phyloP scores from a whole-genome alignment of 2,329 filamentous ascomycete species.

The Ramichloridium luteum region DNA sequence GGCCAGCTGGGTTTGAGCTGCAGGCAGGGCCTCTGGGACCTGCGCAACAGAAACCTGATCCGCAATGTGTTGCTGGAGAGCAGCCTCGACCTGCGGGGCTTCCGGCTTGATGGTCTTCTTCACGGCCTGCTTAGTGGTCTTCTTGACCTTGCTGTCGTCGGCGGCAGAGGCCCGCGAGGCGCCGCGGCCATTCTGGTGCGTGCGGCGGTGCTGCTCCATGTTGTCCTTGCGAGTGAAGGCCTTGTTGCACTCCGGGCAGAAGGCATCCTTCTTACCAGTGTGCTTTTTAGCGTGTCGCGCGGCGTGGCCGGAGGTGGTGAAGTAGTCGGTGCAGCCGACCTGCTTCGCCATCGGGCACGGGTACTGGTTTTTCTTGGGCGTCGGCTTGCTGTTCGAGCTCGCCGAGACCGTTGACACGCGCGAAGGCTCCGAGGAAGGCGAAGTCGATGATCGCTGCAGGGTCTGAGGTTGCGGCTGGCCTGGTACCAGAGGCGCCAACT shows the following conservation, averaged over 20 bases:
- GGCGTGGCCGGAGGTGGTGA: conserved; percentile 76
- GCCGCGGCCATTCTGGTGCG: conserved; percentile 48
- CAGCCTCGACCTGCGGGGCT: conserved; percentile 20
- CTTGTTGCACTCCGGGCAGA: conserved; percentile 59
- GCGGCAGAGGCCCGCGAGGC: conserved; percentile 28
- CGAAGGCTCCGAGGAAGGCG: conserved; percentile 37
- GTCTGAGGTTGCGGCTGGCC: conserved; percentile 4
- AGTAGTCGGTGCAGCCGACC: conserved; percentile 63
- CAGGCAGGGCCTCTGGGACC: conserved; percentile 11
- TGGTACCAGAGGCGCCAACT: conserved; percentile 10
- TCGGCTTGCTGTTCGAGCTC: conserved; percentile 34
- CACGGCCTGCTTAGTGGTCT: conserved; percentile 26
- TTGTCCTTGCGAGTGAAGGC: conserved; percentile 74
- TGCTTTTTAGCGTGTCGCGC: conserved; percentile 77
- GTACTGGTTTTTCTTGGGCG: conserved; percentile 50
- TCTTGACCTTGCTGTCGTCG: conserved; percentile 34
- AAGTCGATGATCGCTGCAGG: conserved; percentile 18
- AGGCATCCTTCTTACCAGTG: conserved; percentile 66
- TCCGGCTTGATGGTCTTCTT: conserved; percentile 23
- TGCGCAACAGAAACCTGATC: conserved; percentile 15
- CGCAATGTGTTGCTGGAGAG: conserved; percentile 24
- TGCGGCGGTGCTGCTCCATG: conserved; percentile 76
- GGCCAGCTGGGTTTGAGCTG: conserved; percentile 9
- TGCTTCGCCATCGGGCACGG: conserved; percentile 61
- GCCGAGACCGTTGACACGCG: conserved; percentile 29